Base-by-base conservation (phyloP, 768 basidiomycete species). In the Myochromella boudieri region DNA sequence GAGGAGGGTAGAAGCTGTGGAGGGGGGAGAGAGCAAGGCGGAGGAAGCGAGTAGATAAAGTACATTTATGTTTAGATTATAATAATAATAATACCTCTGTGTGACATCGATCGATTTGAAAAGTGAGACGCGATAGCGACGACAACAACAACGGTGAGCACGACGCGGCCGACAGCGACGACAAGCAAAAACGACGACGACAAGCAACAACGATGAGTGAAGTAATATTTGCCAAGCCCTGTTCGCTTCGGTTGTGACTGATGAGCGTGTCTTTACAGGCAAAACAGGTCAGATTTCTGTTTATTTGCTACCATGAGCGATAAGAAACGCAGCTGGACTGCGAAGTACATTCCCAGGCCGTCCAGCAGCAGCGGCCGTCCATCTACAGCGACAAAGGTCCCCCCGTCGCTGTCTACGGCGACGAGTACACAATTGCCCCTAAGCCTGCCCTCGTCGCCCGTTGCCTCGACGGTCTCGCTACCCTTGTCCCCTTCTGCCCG, bases 261-360 rank as follows among this genome's bases (percentile, higher is more conserved):
- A 46, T 46, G 7, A 21, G 3, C 37, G n/a, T 27, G 20, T 32
- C 17, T 28, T 15, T 18, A 28, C 39, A 55, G 44, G 37, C 43
- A 37, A 51, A 47, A 48, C 22, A 34, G 14, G n/a, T 33, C 34
- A 36, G 25, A 34, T 17, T 21, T n/a, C 18, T 46, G 49, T 41
- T 51, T 34, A 46, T 46, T 47, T 46, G 15, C 31, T 42, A 4
- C 50, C 48, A 60, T 59, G 60, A 59, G 46, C 41, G 55, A 57
- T 28, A 65, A 68, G 49, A 65, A 57, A 53, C 65, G 69, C 36
- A 59, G 57, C 37, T 74, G 74, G 71, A 55, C 66, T 32, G 51
- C 67, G 20, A 41, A 27, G 14, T 69, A 68, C 52, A 63, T 69
- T 15, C 61, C 71, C 11, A 54, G 68, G 31, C 63, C 69, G 6